Conservation (phyloP, 2,329 filamentous ascomycete species). For the Sporothrix schenckii region DNA sequence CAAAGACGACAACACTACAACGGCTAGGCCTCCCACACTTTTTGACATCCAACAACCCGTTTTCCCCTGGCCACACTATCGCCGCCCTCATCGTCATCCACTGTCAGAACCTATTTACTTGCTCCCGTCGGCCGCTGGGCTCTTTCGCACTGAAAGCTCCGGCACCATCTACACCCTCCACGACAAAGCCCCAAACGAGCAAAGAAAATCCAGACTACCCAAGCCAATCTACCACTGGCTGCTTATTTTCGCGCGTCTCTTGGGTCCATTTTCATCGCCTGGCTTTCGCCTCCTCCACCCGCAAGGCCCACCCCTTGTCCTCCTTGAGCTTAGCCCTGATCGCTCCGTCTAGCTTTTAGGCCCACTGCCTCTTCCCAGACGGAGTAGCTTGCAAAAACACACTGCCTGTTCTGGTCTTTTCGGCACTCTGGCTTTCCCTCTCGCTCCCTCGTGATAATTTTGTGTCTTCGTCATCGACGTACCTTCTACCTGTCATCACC, state of each 20-base stretch:
- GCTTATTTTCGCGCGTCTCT: constrained; percentile 23
- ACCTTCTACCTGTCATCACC: neutral
- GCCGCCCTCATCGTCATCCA: constrained; percentile 14
- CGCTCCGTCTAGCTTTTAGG: neutral
- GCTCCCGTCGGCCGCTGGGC: neutral
- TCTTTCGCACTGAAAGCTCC: neutral
- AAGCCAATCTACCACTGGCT: neutral
- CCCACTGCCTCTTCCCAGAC: constrained; percentile 21
- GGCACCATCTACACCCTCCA: neutral
- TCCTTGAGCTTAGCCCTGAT: constrained; percentile 18
- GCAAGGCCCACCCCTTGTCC: constrained; percentile 9
- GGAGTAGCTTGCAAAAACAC: constrained; percentile 31
- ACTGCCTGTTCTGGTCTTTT: constrained; percentile 29
- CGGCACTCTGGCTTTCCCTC: constrained; percentile 1
- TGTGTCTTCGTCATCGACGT: constrained; percentile 26
- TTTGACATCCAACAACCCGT: constrained; percentile 10
- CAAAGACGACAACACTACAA: neutral
- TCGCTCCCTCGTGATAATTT: constrained; percentile 24
- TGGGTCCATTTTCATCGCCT: neutral
- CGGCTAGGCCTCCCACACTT: constrained; percentile 2
- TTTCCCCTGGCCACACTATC: neutral
- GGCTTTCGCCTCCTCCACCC: constrained; percentile 24
- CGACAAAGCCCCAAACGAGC: neutral
- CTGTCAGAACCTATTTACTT: constrained; percentile 11
- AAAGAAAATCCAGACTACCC: no score